Base-by-base conservation (phyloP, 805 yeast species). In the Blastobotrys parvus region DNA sequence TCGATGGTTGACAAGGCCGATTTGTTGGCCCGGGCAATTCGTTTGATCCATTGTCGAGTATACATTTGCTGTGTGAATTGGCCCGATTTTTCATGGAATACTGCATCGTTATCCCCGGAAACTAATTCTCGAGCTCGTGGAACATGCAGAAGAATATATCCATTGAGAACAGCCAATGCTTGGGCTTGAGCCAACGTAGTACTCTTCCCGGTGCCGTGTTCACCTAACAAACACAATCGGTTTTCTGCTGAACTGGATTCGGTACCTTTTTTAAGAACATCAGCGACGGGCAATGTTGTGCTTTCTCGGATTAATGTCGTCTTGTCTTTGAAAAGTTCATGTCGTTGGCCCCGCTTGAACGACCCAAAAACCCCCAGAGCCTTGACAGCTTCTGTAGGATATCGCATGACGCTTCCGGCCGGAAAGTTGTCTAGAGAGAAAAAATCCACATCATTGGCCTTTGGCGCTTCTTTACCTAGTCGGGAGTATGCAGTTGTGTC, bases 51-150 rank as follows among this genome's bases (percentile, higher is more conserved):
- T 38, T 72, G 70, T 55, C 77, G 77, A 40, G 82, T 64, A 56
- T 69, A 75, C 90, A 82, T 82, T 45, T 90, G 95, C 63, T 88
- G 95, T 39, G 77, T 82, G 60, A 78, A 82, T 34, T 67, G 52
- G 18, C 64, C 60, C 22, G 72, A 57, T 35, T 64, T 63, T 21
- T 66, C 61, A 60, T 80, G 82, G 49, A 61, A 73, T 47, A 73
- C 69, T 56, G 78, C 84, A 60, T 84, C 94, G 43, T 68, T 71
- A 19, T 83, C 67, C 42, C 96, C 97, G 51, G 83, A 77, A n/a
- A 78, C 67, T 18, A 85, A 68, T 23, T 67, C 62, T 31, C 70
- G 74, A 1, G 87, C 78, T 47, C 77, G 66, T 22, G 87, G 76
- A 15, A 87, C 61, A 39, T 83, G 85, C 37, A 88, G 54, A 3